Evolutionary conservation across 179 eudicot genomes (phyloP), one percentile per base, ranked within the genome.

Genomic region (Beta lomatogona): DNA sequence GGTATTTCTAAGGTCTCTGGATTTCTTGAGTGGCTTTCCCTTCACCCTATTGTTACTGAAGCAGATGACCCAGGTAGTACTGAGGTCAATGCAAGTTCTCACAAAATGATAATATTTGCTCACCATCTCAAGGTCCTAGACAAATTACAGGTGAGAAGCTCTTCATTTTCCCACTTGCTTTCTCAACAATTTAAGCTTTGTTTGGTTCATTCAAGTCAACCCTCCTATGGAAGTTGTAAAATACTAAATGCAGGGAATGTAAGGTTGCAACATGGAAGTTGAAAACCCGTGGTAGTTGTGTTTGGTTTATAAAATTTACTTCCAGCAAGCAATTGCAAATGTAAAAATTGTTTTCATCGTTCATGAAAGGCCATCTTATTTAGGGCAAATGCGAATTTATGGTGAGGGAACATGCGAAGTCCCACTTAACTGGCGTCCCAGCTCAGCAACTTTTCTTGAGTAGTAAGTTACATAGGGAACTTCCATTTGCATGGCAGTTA

Each of bases 81-180:
- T 44, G 93, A 90, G 71, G 72, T 75, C 82, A 84, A 87, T 72
- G 76, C 80, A 73, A 86, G 90, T 82, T 89, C 90, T 83, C 94
- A 91, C 64, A 97, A 97, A 87, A 97, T 97, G 99, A 94, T 97
- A 86, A 87, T 97, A 79, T 97, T 94, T 90, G 97, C 92, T 87
- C 97, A 97, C 89, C 95, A 97, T 87, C 94, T 89, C 81, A 94
- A 88, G 85, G 99, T 97, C 86, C 89, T 93, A 81, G 97, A 97
- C 82, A 85, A 87, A 61, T 87, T 97, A 44, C 99, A 97, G 98
- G 99, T 97, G 82, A 82, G 71, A 53, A 78, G 31, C 28, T 80
- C 80, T 61, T 19, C 61, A 28, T 70, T 54, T 52, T 66, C 53
- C 12, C 12, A 80, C 45, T 13, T 31, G 65, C 77, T 73, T 77